Conservation (phyloP, 2,329 filamentous ascomycete genomes). For the Fusarium verticillioides region DNA sequence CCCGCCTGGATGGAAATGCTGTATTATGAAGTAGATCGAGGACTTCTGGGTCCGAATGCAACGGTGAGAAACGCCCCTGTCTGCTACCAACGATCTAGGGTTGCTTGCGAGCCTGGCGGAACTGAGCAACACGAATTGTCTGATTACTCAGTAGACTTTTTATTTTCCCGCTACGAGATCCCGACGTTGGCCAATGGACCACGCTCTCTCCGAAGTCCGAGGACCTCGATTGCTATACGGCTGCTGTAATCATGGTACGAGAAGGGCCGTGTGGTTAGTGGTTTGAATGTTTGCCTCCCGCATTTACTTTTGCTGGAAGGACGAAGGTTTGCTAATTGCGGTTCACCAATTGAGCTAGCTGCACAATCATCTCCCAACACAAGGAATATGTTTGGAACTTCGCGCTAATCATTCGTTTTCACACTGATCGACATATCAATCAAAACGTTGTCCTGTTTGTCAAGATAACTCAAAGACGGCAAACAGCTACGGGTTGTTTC, state of each 20-base stretch:
- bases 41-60: slow-evolving; percentile 12
- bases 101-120: not conserved
- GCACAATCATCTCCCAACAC: slow-evolving; percentile 21
- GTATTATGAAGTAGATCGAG: not conserved
- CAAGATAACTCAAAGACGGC: not conserved
- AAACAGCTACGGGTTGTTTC: slow-evolving; percentile 7
- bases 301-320: not conserved
- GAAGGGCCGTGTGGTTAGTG: not conserved
- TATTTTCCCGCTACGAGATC: not conserved
- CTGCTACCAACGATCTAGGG: not conserved
- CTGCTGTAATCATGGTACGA: not conserved
- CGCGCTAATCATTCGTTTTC: slow-evolving; percentile 7
- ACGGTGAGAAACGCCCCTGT: not conserved
- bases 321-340: slow-evolving; percentile 30
- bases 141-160: not conserved
- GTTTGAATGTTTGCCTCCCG: not conserved
- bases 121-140: not conserved
- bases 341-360: slow-evolving; percentile 16
- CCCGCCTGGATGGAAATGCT: not conserved
- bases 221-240: not conserved
- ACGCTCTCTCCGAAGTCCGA: not conserved
- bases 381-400: slow-evolving; percentile 10
- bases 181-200: not conserved
- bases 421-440: slow-evolving; percentile 8
- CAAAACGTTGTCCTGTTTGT: not conserved